Evolutionary conservation across 306 rosid species (phyloP).

Genomic region (Clitoria ternatea): DNA sequence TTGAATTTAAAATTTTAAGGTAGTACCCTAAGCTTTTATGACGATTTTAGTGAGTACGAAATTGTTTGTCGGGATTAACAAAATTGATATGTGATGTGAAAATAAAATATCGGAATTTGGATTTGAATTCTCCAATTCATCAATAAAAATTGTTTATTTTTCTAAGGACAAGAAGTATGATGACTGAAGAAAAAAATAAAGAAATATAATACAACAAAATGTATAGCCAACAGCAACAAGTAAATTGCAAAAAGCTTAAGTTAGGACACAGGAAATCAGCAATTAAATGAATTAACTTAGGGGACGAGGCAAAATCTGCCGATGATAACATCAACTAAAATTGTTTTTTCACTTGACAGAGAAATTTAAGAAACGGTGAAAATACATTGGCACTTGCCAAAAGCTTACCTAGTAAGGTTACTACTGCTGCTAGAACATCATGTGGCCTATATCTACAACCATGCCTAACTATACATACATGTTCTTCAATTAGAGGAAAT

Average conservation of each 20-base stretch:
- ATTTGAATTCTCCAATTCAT: too few relatives aligned
- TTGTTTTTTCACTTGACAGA: background rate
- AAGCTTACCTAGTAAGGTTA: background rate
- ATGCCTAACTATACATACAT: constrained; percentile 1
- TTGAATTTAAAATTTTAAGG: too few relatives aligned
- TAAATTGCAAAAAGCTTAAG: background rate
- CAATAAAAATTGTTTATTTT: too few relatives aligned
- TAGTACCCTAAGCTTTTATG: too few relatives aligned
- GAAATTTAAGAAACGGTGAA: background rate
- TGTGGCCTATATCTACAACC: constrained; percentile 6
- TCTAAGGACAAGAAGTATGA: too few relatives aligned
- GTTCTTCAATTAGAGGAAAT: background rate
- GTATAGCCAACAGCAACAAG: background rate
- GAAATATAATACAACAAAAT: background rate
- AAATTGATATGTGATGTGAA: too few relatives aligned
- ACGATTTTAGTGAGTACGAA: too few relatives aligned
- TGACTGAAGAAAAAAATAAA: background rate
- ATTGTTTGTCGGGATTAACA: too few relatives aligned
- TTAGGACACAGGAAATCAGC: too few relatives aligned
- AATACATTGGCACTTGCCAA: background rate
- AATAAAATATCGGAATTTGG: too few relatives aligned
- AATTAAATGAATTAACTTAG: background rate
- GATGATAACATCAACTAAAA: background rate
- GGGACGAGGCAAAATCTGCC: background rate
- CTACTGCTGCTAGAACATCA: background rate